Conservation (phyloP, 306 rosid species). For the Rosa chinensis region DNA sequence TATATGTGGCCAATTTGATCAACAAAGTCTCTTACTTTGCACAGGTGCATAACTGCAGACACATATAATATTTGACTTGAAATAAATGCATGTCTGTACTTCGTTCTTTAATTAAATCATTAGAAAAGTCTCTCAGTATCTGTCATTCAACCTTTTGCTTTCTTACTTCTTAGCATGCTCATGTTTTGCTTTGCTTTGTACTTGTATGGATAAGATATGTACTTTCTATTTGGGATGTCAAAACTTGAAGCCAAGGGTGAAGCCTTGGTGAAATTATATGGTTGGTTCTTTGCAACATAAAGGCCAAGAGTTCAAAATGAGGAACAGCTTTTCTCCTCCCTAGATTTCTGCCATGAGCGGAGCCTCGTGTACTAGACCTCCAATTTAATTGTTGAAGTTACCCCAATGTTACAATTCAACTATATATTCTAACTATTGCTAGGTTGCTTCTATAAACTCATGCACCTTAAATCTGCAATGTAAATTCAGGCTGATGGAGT, state of each 20-base stretch:
- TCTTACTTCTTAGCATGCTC: background rate
- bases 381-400: background rate
- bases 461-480: conserved; percentile 15
- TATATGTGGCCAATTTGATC: background rate
- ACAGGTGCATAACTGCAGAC: background rate
- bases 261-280: background rate
- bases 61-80: background rate
- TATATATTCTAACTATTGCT: background rate
- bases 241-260: background rate
- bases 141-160: background rate
- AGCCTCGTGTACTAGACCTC: background rate
- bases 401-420: background rate
- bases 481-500: conserved; percentile 85
- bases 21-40: background rate
- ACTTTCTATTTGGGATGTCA: background rate
- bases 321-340: background rate
- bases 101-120: background rate
- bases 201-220: background rate
- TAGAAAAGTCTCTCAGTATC: background rate
- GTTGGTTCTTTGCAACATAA: background rate
- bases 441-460: conserved; percentile 7
- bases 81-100: background rate
- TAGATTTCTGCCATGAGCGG: background rate
- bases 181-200: background rate
- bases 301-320: background rate